Conservation (phyloP, 805 yeast species). For the Zygosaccharomyces siamensis region DNA sequence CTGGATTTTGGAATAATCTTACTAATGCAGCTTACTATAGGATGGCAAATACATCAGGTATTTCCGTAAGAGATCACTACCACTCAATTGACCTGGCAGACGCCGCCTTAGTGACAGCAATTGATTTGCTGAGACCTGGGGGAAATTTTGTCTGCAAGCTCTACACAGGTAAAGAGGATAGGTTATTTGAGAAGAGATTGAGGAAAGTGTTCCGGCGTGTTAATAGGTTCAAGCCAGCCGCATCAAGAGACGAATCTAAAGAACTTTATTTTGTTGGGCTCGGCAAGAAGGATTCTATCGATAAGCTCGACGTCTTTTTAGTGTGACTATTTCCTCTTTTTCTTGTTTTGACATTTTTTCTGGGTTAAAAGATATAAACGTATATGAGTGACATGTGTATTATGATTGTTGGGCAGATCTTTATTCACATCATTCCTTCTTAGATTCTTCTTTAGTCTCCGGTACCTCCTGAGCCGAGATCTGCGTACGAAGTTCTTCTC, state of each 20-base stretch:
- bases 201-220: slow-evolving; percentile 58
- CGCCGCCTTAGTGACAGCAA: slow-evolving; percentile 77
- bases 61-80: slow-evolving; percentile 73
- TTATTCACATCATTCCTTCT: slow-evolving; percentile 11
- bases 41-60: slow-evolving; percentile 91
- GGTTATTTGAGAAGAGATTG: slow-evolving; percentile 54
- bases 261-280: slow-evolving; percentile 78
- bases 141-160: slow-evolving; percentile 82
- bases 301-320: slow-evolving; percentile 44
- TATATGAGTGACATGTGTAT: slow-evolving; percentile 1
- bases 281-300: slow-evolving; percentile 40
- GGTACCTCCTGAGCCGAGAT: background rate
- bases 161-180: slow-evolving; percentile 78
- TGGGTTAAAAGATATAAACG: slow-evolving; percentile 1
- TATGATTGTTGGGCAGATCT: background rate
- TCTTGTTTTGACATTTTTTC: background rate
- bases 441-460: slow-evolving; percentile 3
- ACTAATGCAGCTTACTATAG: slow-evolving; percentile 77
- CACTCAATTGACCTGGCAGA: slow-evolving; percentile 85
- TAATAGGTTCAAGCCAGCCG: slow-evolving; percentile 67
- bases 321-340: background rate
- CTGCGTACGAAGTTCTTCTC: slow-evolving; percentile 12
- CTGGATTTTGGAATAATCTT: slow-evolving; percentile 54
- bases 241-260: slow-evolving; percentile 72
- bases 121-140: slow-evolving; percentile 59